A percentile compares a stretch with the other conserved stretches of the same genome.
Evolutionary conservation across 1,284 basidiomycete species (phyloP).

Genomic region (Apiotrichum sp.): DNA sequence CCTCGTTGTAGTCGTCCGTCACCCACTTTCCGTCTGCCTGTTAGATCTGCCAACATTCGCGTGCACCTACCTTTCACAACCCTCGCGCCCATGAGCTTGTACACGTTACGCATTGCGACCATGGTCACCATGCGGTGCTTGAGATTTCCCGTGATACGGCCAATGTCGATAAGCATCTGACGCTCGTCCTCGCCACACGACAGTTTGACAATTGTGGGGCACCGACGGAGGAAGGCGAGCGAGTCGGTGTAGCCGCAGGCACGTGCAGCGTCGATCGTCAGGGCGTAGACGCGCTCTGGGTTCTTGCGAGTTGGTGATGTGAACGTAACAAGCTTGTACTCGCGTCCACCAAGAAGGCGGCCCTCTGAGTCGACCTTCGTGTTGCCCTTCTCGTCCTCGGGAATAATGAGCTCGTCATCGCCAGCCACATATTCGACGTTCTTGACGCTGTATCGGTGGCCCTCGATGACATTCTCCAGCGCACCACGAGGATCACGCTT

Average conservation of each 20-base stretch:
- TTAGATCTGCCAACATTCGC: constrained; percentile 5
- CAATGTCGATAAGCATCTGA: constrained; percentile 78
- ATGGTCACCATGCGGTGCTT: constrained; percentile 88
- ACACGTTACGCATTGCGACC: constrained; percentile 85
- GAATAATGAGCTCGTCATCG: constrained; percentile 79
- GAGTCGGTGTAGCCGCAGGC: constrained; percentile 95
- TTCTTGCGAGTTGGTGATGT: constrained; percentile 67
- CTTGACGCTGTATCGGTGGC: constrained; percentile 50
- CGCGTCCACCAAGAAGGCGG: constrained; percentile 73
- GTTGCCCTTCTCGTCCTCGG: constrained; percentile 79
- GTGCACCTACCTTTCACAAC: constrained; percentile 66
- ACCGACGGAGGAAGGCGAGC: constrained; percentile 90
- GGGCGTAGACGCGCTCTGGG: constrained; percentile 80
- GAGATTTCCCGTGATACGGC: constrained; percentile 80
- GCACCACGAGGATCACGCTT: constrained; percentile 21
- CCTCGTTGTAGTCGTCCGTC: constrained; percentile 92
- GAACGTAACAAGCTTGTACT: constrained; percentile 85
- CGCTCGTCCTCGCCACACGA: constrained; percentile 81
- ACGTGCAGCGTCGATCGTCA: constrained; percentile 93
- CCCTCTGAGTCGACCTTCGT: constrained; percentile 84
- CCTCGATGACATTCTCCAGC: constrained; percentile 23
- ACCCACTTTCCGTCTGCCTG: constrained; percentile 77
- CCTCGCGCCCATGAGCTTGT: constrained; percentile 88
- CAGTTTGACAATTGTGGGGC: constrained; percentile 81
- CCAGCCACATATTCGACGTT: constrained; percentile 72